Evolutionary conservation across 1,284 basidiomycete genomes (phyloP).

Genomic region (Agroathelia rolfsii): DNA sequence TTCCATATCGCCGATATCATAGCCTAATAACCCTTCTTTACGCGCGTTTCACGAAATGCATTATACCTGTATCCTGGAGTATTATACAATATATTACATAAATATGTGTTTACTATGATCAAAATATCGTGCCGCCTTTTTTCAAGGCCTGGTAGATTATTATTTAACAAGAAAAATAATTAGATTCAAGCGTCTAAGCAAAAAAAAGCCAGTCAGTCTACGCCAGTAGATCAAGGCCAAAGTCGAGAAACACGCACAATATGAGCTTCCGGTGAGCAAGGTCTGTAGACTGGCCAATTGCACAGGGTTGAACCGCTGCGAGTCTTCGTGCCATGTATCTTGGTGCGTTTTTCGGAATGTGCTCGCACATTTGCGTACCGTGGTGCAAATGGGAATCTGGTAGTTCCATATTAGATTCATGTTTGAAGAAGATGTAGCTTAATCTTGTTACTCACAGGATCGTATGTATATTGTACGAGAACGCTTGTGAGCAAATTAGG

Average conservation of each 20-base stretch:
- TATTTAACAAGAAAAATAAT: too few relatives aligned
- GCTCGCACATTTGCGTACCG: conserved; percentile 63
- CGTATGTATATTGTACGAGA: conserved; percentile 73
- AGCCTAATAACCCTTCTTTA: too few relatives aligned
- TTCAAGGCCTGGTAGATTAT: too few relatives aligned
- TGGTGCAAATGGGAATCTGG: conserved; percentile 64
- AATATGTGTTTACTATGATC: too few relatives aligned
- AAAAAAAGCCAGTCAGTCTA: conserved; percentile 9
- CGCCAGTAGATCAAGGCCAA: neutral
- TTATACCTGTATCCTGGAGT: too few relatives aligned
- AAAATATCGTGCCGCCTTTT: too few relatives aligned
- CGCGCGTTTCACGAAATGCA: too few relatives aligned
- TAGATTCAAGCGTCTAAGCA: conserved; percentile 24
- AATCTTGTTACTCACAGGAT: conserved; percentile 42
- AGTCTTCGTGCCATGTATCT: conserved; percentile 81
- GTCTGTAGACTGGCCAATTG: conserved; percentile 64
- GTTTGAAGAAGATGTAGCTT: conserved; percentile 3
- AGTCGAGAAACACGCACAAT: conserved; percentile 38
- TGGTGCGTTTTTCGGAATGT: conserved; percentile 73
- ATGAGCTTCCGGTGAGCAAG: conserved; percentile 62
- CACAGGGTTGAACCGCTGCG: conserved; percentile 63
- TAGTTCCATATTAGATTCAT: conserved; percentile 5
- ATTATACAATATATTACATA: too few relatives aligned
- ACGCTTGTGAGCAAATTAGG: conserved; percentile 62
- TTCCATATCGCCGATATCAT: too few relatives aligned